Evolutionary conservation across 2,329 filamentous ascomycete species (phyloP).

Genomic region (Aspergillus thermomutatus): DNA sequence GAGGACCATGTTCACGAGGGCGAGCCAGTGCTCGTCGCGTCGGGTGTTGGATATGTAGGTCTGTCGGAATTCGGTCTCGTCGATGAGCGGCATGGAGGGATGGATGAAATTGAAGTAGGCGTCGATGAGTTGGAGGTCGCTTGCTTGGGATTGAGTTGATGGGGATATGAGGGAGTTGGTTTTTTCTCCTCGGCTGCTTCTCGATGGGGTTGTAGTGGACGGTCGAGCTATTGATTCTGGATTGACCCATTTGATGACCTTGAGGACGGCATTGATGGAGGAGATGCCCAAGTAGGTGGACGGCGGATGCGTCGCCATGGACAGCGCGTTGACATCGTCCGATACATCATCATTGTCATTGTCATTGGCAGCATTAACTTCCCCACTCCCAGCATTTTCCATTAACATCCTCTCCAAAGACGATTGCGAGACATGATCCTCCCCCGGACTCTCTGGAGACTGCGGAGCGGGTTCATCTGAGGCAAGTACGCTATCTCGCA

Average conservation of each 20-base stretch:
- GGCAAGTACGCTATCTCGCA: constrained; percentile 29
- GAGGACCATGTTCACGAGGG: constrained; percentile 70
- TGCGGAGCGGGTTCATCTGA: neutral
- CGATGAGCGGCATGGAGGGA: constrained; percentile 66
- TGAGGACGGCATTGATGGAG: constrained; percentile 67
- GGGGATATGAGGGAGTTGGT: neutral
- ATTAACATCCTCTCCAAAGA: neutral
- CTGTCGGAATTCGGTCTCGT: constrained; percentile 64
- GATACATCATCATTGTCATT: constrained; percentile 44
- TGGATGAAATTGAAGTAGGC: constrained; percentile 70
- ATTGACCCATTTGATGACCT: constrained; percentile 59
- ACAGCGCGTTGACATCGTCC: constrained; percentile 67
- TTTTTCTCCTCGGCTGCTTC: neutral
- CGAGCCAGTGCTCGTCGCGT: constrained; percentile 64
- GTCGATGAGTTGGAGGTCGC: constrained; percentile 62
- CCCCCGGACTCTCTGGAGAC: neutral
- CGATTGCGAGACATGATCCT: neutral
- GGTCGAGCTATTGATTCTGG: constrained; percentile 38
- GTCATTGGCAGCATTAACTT: neutral
- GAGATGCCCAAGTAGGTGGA: constrained; percentile 69
- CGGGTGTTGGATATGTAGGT: constrained; percentile 60
- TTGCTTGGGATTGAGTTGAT: constrained; percentile 36
- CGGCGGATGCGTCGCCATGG: constrained; percentile 55
- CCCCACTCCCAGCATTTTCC: neutral
- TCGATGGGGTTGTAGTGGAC: neutral